Base-by-base conservation (phyloP, 345 rosid genomes). In the Odontarrhena argentea region DNA sequence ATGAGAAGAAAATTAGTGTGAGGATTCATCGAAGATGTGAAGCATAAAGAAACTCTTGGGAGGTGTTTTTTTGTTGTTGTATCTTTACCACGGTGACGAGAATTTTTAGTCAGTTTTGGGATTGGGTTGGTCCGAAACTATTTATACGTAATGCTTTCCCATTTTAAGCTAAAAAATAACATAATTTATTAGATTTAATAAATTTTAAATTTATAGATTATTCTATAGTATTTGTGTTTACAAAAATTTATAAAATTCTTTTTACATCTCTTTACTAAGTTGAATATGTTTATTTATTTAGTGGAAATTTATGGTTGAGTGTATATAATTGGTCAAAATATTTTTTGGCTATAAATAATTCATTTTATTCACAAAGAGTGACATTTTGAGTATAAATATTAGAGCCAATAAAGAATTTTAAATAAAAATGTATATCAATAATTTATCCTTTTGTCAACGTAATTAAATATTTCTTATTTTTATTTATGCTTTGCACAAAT, bases 131-230 rank as follows among this genome's bases (percentile, higher is more conserved):
- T 46, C 28, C 30, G 56, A 40, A 55, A 71, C 69, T 63, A 55
- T 71, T 11, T 35, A 4, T 70, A 70, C 69, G 63, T 62, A 46
- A 56, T 58, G 73, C 36, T 41, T 65, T 65, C n/a, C 43, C 65
- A 68, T 47, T 68, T 37, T 57, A 2, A 56, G 48, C 64, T 9
- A 24, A 55, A 18, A 43, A 45, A 48, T 48, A 48, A 48, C 57
- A 48, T 37, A 64, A 28, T 3, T 13, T 36, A 13, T 36, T 68
- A 67, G 64, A 67, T 60, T 14, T 60, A 9, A 51, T 69, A 22
- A 51, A n/a, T 41, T 25, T 69, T 22, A 60, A 48, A n/a, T 14
- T 51, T 60, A 60, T 35, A 40, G 42, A 47, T 47, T 37, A 36
- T 1, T 56, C 11, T 10, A 10, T 10, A 18, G 11, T 13, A 8